Evolutionary conservation across 2,329 filamentous ascomycete genomes (phyloP).

Genomic region (Trichoderma sp.): DNA sequence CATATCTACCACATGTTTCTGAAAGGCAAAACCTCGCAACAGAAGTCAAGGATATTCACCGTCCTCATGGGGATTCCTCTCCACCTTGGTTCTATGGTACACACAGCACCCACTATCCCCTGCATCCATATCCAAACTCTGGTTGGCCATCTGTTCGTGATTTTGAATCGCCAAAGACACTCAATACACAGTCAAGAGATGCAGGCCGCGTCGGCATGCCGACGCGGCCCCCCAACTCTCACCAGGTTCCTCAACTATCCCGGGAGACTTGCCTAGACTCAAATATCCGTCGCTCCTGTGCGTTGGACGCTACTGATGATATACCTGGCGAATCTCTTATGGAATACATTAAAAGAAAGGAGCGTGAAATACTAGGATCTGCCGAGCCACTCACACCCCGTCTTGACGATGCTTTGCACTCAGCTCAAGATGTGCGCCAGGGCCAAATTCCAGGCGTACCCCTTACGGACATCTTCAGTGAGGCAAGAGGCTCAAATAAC

Average conservation of each 20-base stretch:
- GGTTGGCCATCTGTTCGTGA: neutral
- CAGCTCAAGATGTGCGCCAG: neutral
- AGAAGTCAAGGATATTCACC: neutral
- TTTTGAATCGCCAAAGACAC: neutral
- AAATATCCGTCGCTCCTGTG: neutral
- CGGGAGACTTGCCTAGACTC: neutral
- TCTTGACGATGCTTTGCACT: neutral
- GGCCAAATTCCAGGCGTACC: neutral
- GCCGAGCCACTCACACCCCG: neutral
- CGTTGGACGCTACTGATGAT: neutral
- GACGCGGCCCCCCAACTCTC: neutral
- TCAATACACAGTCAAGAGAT: neutral
- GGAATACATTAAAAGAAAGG: constrained; percentile 30
- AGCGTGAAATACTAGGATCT: constrained; percentile 23
- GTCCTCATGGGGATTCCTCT: neutral
- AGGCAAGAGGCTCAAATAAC: neutral
- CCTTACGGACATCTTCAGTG: neutral
- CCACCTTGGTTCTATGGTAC: neutral
- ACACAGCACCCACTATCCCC: neutral
- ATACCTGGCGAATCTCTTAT: constrained; percentile 24
- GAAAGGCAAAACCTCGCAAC: neutral
- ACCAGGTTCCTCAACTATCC: neutral
- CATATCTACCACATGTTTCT: neutral
- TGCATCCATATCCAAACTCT: neutral
- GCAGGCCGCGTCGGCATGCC: neutral